These are phyloP conservation scores for Chaetomiaceae sp. DNA, from an alignment of 2,329 filamentous ascomycete species.

Conservation along the genomic window DNA sequence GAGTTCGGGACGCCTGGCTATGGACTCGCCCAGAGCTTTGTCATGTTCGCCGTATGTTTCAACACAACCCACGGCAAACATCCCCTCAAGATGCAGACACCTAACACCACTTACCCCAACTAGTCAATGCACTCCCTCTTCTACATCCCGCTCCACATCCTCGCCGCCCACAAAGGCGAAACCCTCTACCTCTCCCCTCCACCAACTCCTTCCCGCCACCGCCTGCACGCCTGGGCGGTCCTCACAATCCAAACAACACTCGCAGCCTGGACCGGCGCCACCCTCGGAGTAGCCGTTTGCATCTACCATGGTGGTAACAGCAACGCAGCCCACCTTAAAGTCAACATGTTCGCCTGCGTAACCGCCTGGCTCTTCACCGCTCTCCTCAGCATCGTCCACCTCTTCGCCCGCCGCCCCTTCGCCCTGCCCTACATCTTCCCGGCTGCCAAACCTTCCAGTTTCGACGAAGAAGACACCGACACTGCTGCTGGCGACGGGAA, in stretches of 20 bases:
- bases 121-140: slow-evolving; percentile 31
- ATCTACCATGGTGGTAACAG: slow-evolving; percentile 12
- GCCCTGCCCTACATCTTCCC: slow-evolving; percentile 3
- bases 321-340: slow-evolving; percentile 17
- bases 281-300: slow-evolving; percentile 27
- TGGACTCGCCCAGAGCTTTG: slow-evolving; percentile 19
- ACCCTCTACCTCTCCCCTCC: slow-evolving; percentile 20
- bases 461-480: too few species aligned
- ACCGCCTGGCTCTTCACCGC: slow-evolving; percentile 12
- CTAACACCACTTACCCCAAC: neutral
- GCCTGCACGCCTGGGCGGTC: slow-evolving; percentile 30
- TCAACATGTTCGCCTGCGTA: slow-evolving; percentile 28
- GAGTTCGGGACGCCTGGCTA: slow-evolving; percentile 6
- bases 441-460: too few species aligned
- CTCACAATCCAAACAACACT: slow-evolving; percentile 28
- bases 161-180: slow-evolving; percentile 26
- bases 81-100: too few species aligned
- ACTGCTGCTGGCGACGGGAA: too few species aligned
- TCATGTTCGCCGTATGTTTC: slow-evolving; percentile 19
- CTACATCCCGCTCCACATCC: slow-evolving; percentile 31
- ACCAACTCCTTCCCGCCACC: slow-evolving; percentile 26
- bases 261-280: slow-evolving; percentile 28
- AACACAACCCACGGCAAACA: too few species aligned
- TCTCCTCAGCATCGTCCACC: neutral
- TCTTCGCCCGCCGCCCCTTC: slow-evolving; percentile 9